Evolutionary conservation across 495 filamentous ascomycete species (phyloP), one percentile per base, ranked within the genome.

Genomic region (Penicillium cosmopolitanum): DNA sequence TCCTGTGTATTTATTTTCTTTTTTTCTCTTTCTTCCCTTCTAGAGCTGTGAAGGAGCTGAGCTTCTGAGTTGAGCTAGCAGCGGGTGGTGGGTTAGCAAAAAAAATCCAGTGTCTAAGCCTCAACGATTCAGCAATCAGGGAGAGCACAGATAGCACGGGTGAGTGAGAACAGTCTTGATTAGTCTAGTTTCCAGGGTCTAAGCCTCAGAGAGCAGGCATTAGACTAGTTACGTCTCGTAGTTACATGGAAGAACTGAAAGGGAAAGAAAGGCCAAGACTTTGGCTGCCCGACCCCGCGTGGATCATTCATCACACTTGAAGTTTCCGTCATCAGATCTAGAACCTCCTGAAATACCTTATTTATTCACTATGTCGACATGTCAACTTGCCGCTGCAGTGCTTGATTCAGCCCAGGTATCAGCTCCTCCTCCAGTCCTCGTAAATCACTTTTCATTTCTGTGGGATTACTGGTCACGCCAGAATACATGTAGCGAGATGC

Each of bases 71-170:
- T 48, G 46, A 23, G 34, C 51, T 54, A 10, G 3, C 16, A 44
- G 42, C 8, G 8, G 13, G 16, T 38, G 36, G 5, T 16, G 25
- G n/a, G 23, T 38, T 38, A 38, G 36, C 36, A 35, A 16, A 38
- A 57, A 43, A 53, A 50, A 44, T 60, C 16, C n/a, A 12, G 18
- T 13, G 43, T 40, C 53, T 64, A 57, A 61, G 57, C 57, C 64
- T 51, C 64, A 52, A 40, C 9, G 12, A n/a, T 23, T 36, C 25
- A 36, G 52, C 56, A 66, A 66, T 64, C 44, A 58, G 34, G 15
- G 12, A 25, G 12, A 43, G n/a, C 11, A 13, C 8, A 18, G 19
- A 15, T 11, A 2, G 35, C 65, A 61, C 65, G 58, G 34, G 61
- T 35, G 16, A 12, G 6, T 1, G 8, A 58, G 23, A 9, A 13